Base-by-base conservation (phyloP, 1,284 basidiomycete genomes). In the Marasmius tenuissimus region DNA sequence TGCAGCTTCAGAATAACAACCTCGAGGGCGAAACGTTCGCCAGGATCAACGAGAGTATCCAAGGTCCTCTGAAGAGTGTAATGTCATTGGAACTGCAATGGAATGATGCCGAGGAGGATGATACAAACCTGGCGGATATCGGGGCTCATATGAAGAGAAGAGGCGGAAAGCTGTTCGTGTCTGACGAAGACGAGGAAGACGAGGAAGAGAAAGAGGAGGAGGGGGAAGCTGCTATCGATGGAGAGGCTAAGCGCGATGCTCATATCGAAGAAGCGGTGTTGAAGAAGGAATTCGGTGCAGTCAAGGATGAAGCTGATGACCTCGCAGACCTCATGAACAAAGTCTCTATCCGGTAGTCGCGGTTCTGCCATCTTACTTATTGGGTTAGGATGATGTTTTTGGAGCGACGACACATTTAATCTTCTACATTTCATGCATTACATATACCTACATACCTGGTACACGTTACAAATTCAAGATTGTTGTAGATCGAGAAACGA, bases 1-100 rank as follows among this genome's bases (percentile, higher is more conserved):
- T 98, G 58, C 89, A 90, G 70, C 78, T 98, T 40, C 93, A 97
- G 77, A 96, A 96, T 72, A 94, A 95, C 72, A 95, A 97, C 72
- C 84, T 97, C 54, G 92, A 94, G 68, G 77, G 83, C 27, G 76
- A 84, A 59, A 83, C 92, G 11, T 87, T 94, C 61, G 78, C 83
- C 51, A 72, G 92, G 6, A 80, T 98, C 40, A 86, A 89, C 1
- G 75, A 82, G 42, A 87, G 85, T 2, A 85, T 97, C 63, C 78
- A 81, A 3, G 77, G 82, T 57, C 85, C 86, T 63, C 78, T 92
- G 61, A 76, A 75, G 58, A 75, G 75, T 54, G 74, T 97, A 61
- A 88, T 78, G 71, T 78, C 75, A 58, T 75, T 97, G 61, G 95
- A 97, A 74, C 70, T 97, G 62, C 94, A 96, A 72, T 93, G 93